phyloP scores from a whole-genome alignment of 345 rosid species.

The Lepidium didymum region DNA sequence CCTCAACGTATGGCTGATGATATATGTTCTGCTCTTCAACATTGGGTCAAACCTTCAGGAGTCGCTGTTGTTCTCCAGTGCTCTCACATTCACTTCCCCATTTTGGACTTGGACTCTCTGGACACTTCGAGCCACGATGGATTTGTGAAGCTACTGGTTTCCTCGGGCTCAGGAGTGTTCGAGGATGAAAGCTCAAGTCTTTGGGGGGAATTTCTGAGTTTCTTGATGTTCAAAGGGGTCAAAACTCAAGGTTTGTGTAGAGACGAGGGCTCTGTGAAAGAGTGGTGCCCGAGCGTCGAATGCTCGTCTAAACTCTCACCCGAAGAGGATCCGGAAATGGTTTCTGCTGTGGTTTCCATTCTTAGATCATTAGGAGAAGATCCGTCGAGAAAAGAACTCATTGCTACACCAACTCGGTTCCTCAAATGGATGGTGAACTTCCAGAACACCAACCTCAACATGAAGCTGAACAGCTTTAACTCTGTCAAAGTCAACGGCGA shows the following conservation, averaged over 20 bases:
- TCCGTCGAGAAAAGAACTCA: constrained; percentile 77
- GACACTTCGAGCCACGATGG: constrained; percentile 39
- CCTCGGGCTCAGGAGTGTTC: constrained; percentile 77
- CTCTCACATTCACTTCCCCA: constrained; percentile 70
- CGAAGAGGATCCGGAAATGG: constrained; percentile 46
- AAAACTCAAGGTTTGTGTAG: constrained; percentile 28
- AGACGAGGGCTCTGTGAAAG: constrained; percentile 23
- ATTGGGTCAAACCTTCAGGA: constrained; percentile 74
- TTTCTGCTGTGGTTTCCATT: constrained; percentile 60
- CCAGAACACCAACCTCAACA: constrained; percentile 51
- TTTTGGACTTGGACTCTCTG: constrained; percentile 37
- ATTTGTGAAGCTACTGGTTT: constrained; percentile 44
- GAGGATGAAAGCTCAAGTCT: constrained; percentile 44
- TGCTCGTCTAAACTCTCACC: constrained; percentile 29
- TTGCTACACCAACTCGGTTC: constrained; percentile 65
- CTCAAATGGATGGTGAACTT: constrained; percentile 84
- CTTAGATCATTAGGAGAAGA: constrained; percentile 81
- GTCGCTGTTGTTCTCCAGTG: constrained; percentile 84
- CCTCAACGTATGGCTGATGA: constrained; percentile 81
- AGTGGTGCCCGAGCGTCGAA: constrained; percentile 70
- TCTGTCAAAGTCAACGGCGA: constrained; percentile 34
- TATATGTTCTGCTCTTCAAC: constrained; percentile 68
- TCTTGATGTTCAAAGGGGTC: constrained; percentile 53
- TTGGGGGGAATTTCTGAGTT: constrained; percentile 69
- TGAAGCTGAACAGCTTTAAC: constrained; percentile 50